Evolutionary conservation across 495 filamentous ascomycete species (phyloP), one percentile per base, ranked within the genome.

Genomic region (Penicillium paxilli): DNA sequence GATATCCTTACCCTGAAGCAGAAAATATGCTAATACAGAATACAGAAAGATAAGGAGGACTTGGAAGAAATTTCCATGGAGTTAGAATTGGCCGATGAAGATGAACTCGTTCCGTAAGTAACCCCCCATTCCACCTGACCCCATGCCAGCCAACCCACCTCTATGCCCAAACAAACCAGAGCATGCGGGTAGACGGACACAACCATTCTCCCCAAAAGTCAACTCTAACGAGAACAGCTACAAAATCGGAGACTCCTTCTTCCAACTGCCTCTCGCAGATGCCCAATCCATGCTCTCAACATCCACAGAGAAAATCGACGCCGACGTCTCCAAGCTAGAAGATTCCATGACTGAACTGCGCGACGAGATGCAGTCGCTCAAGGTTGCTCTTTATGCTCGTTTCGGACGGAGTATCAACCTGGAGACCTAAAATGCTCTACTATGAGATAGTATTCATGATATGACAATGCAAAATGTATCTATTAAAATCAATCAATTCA

Each of bases 1-100:
- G 35, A 16, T 16, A 17, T 20, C 30, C 11, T 32, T 2, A 32
- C 11, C 10, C 11, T 14, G 30, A 32, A 32, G n/a, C 5, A 19
- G 17, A n/a, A 0, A 23, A 42, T 42, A 23, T n/a, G n/a, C 44
- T 14, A 49, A 6, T 7, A 33, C 17, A 52, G 11, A 37, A 22
- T 5, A 47, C 62, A 98, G 95, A 96, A 98, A 76, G 94, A 98
- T 64, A 98, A 97, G 71, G 95, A 98, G 70, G 94, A 97, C 62
- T 82, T 98, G 5, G 91, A 96, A 59, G 94, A 98, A 67, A 81
- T 98, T 42, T 88, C 87, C 5, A 90, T 77, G 26, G 94, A 98
- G 68, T 80, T 98, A 14, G 94, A 98, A 71, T 83, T 98, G 6
- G 92, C 90, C 22, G 94, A 98, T 73, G 95, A 98, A 63, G 94